A percentile compares a stretch with the other conserved stretches of the same genome.
Conservation (phyloP, 129 eudicot genomes). For the Helianthus tuberosus region DNA sequence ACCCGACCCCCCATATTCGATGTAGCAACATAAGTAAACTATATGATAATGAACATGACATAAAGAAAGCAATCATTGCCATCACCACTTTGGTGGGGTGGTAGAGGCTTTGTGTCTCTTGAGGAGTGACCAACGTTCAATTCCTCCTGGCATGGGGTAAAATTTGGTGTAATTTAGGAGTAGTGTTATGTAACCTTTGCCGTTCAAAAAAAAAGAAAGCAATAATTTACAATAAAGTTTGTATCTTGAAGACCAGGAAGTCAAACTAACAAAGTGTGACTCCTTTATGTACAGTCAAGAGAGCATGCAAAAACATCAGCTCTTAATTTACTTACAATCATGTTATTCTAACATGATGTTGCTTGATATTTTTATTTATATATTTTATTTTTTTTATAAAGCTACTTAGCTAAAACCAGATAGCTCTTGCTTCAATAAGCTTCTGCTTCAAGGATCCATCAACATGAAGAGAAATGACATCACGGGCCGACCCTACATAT, state of each 20-base stretch:
- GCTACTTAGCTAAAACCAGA: conserved; percentile 66
- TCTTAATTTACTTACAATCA: conserved; percentile 36
- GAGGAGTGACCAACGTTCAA: too few species aligned
- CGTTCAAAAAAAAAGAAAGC: too few species aligned
- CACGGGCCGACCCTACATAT: conserved; percentile 75
- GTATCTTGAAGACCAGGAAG: conserved; percentile 25
- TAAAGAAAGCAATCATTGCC: conserved; percentile 9
- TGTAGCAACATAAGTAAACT: not conserved
- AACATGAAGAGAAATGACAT: conserved; percentile 79
- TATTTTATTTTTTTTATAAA: conserved; percentile 2
- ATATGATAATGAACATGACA: not conserved
- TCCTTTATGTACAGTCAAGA: conserved; percentile 38
- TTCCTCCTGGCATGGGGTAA: too few species aligned
- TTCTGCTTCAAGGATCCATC: conserved; percentile 70
- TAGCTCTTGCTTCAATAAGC: conserved; percentile 82
- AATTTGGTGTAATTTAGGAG: too few species aligned
- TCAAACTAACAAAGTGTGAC: conserved; percentile 19
- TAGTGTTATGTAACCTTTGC: too few species aligned
- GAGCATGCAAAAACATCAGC: conserved; percentile 48
- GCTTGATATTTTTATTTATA: conserved; percentile 7
- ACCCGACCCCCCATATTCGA: too few species aligned
- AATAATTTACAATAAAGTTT: conserved; percentile 17
- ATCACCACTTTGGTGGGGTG: too few species aligned
- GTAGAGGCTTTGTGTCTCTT: too few species aligned
- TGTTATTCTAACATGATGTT: conserved; percentile 41